A percentile compares a stretch with the other conserved stretches of the same genome.
phyloP scores from a whole-genome alignment of 192 early-diverging fungal genomes.

The Backusella luteola region DNA sequence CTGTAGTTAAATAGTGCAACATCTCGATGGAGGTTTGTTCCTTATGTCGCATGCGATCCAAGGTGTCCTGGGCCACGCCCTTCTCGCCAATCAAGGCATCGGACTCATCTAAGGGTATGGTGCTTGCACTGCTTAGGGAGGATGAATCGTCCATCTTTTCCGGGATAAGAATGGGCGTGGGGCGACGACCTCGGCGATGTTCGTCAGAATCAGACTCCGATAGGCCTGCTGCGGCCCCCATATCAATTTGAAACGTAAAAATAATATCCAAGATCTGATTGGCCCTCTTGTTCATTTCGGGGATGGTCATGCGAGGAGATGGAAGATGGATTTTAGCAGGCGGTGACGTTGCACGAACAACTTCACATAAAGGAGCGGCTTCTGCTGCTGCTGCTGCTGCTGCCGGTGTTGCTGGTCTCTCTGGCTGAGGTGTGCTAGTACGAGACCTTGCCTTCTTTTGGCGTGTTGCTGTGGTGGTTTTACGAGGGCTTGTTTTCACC shows the following conservation, averaged over 20 bases:
- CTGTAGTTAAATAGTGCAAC: slow-evolving; percentile 51
- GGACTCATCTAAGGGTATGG: slow-evolving; percentile 24
- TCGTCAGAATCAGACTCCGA: not conserved
- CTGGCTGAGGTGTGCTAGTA: slow-evolving; percentile 24
- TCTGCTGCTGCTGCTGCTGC: not conserved
- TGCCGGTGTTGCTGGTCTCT: not conserved
- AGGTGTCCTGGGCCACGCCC: not conserved
- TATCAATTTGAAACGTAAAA: slow-evolving; percentile 46
- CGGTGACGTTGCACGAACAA: slow-evolving; percentile 23
- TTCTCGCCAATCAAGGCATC: not conserved
- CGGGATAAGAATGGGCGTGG: slow-evolving; percentile 20
- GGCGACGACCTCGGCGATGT: not conserved
- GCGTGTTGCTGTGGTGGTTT: not conserved
- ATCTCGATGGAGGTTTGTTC: slow-evolving; percentile 39
- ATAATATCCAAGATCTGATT: slow-evolving; percentile 67
- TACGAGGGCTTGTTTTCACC: not conserved
- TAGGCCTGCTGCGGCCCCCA: slow-evolving; percentile 7
- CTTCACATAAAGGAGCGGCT: not conserved
- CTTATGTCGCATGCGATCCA: slow-evolving; percentile 2
- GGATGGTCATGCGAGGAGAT: slow-evolving; percentile 46
- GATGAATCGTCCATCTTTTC: slow-evolving; percentile 11
- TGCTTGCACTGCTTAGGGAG: slow-evolving; percentile 35
- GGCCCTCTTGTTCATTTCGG: slow-evolving; percentile 68
- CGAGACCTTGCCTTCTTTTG: not conserved
- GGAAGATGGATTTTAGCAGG: slow-evolving; percentile 54